phyloP scores from a whole-genome alignment of 2,329 filamentous ascomycete genomes.

The Colletotrichum sojae region DNA sequence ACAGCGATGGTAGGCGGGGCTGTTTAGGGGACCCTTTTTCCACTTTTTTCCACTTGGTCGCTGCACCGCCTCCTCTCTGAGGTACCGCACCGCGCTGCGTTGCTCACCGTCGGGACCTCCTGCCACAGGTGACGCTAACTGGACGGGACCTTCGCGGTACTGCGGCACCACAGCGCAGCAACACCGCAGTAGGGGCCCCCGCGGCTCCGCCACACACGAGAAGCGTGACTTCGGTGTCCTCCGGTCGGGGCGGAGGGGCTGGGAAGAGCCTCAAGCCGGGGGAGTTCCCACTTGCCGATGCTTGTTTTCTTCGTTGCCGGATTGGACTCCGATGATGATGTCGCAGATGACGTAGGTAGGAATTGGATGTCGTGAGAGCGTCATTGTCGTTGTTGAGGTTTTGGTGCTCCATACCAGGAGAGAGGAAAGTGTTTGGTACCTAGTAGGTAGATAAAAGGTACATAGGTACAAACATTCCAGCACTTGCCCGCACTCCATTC shows the following conservation, averaged over 20 bases:
- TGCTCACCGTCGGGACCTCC: slow-evolving; percentile 31
- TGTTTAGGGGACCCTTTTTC: slow-evolving; percentile 19
- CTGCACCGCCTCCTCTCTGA: slow-evolving; percentile 22
- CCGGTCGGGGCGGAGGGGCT: slow-evolving; percentile 12
- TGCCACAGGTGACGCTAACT: neutral
- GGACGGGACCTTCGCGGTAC: neutral
- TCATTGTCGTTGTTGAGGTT: neutral
- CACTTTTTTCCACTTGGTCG: slow-evolving; percentile 22
- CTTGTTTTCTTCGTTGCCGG: slow-evolving; percentile 34
- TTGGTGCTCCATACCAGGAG: neutral
- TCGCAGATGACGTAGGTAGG: slow-evolving; percentile 26
- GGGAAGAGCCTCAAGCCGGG: slow-evolving; percentile 35
- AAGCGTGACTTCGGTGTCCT: slow-evolving; percentile 19
- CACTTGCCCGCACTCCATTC: too few relatives aligned
- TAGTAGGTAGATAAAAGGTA: neutral
- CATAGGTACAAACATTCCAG: neutral
- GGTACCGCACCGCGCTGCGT: slow-evolving; percentile 4
- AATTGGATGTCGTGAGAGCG: neutral
- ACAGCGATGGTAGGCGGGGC: neutral
- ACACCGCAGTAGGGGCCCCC: too few relatives aligned
- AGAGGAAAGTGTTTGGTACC: neutral
- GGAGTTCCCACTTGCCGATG: slow-evolving; percentile 28
- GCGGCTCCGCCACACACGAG: slow-evolving; percentile 31
- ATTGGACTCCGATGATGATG: slow-evolving; percentile 18
- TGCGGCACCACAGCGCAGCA: too few relatives aligned